Evolutionary conservation across 1,284 basidiomycete genomes (phyloP).

Genomic region (Puccinia novopanici): DNA sequence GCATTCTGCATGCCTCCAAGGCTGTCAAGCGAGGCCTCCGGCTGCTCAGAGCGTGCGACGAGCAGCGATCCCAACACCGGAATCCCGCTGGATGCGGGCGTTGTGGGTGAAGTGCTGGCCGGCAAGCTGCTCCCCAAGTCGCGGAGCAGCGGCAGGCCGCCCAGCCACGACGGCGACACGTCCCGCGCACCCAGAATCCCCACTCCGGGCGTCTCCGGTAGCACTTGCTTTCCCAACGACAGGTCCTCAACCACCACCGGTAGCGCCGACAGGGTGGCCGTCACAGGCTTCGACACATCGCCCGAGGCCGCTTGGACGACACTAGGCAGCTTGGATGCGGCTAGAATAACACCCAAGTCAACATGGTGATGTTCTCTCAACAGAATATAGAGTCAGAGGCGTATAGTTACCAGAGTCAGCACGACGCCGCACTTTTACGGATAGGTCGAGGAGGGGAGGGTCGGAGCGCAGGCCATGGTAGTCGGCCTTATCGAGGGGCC

Average conservation of each 20-base stretch:
- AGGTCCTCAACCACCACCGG: not conserved
- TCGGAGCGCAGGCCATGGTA: not conserved
- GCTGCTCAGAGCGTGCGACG: not conserved
- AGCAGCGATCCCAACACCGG: not conserved
- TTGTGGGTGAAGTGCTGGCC: not conserved
- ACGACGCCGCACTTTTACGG: not conserved
- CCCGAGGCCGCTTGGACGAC: too few relatives aligned
- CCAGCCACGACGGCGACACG: not conserved
- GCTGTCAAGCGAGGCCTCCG: not conserved
- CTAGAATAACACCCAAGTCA: too few relatives aligned
- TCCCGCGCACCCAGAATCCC: not conserved
- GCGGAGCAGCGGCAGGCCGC: not conserved
- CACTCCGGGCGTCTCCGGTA: not conserved
- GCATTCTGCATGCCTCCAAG: too few relatives aligned
- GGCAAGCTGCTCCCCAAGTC: constrained; percentile 8
- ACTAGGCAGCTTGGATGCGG: not conserved
- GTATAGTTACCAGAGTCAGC: too few relatives aligned
- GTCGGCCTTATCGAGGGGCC: not conserved
- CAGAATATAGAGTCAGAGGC: too few relatives aligned
- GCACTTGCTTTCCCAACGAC: not conserved
- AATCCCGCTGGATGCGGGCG: not conserved
- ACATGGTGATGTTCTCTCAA: too few relatives aligned
- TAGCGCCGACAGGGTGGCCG: too few relatives aligned
- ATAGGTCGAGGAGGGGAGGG: not conserved
- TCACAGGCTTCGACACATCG: too few relatives aligned